Conservation (phyloP, 2,329 filamentous ascomycete species). For the Botrytis aclada region DNA sequence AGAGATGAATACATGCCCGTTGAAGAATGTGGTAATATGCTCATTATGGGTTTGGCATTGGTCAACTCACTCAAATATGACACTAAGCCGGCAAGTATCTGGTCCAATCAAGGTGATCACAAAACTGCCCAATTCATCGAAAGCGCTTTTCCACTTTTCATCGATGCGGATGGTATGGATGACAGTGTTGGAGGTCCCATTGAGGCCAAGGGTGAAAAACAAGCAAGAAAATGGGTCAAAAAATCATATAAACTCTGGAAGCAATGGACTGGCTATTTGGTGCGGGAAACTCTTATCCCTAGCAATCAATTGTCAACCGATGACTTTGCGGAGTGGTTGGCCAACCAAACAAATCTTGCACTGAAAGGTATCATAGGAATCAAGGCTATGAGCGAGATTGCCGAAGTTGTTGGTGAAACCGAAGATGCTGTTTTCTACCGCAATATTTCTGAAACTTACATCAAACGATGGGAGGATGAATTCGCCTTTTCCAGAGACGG, state of each 20-base stretch:
- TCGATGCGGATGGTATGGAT: conserved; percentile 57
- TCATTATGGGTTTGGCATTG: conserved; percentile 71
- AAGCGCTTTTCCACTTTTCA: conserved; percentile 33
- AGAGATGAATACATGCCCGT: conserved; percentile 65
- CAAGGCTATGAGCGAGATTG: conserved; percentile 69
- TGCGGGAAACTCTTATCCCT: conserved; percentile 61
- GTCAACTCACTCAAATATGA: conserved; percentile 70
- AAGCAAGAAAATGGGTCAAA: conserved; percentile 60
- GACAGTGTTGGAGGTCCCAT: conserved; percentile 56
- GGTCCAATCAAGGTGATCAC: conserved; percentile 45
- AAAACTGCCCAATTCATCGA: conserved; percentile 28
- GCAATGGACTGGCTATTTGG: conserved; percentile 67
- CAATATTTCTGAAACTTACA: conserved; percentile 59
- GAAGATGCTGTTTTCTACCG: conserved; percentile 57
- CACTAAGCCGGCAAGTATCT: conserved; percentile 56
- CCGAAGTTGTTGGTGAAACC: conserved; percentile 53
- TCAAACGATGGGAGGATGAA: conserved; percentile 61
- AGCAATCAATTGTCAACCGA: conserved; percentile 67
- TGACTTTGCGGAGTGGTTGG: conserved; percentile 67
- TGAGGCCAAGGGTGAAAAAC: conserved; percentile 47
- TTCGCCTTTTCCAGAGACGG: conserved; percentile 63
- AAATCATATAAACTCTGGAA: conserved; percentile 63
- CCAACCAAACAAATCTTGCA: conserved; percentile 68
- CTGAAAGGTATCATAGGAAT: conserved; percentile 78
- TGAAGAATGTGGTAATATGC: conserved; percentile 64